Percentiles rank a stretch among this genome's conserved stretches.
Conservation (phyloP, 805 yeast species). For the Nakazawaea wickerhamii region DNA sequence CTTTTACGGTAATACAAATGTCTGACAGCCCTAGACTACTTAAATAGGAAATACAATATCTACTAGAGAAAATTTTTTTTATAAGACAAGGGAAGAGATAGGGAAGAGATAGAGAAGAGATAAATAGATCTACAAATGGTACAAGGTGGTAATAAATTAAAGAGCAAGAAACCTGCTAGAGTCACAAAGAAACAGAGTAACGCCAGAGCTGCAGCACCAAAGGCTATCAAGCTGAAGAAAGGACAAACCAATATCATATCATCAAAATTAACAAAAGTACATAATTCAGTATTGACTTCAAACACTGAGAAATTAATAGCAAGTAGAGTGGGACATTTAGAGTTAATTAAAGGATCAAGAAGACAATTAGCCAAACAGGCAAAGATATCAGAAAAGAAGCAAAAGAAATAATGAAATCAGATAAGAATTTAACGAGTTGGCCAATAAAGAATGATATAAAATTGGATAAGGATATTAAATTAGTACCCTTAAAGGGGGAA, state of each 20-base stretch:
- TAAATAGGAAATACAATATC: neutral
- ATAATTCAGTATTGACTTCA: slow-evolving; percentile 44
- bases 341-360: slow-evolving; percentile 84
- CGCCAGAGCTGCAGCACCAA: slow-evolving; percentile 70
- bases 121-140: slow-evolving; percentile 41
- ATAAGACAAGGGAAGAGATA: neutral
- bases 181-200: slow-evolving; percentile 62
- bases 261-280: slow-evolving; percentile 53
- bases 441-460: slow-evolving; percentile 18
- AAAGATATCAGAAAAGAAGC: slow-evolving; percentile 31
- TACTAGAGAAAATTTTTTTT: neutral
- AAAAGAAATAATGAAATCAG: slow-evolving; percentile 37
- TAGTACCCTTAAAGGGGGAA: slow-evolving; percentile 12
- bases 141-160: slow-evolving; percentile 64
- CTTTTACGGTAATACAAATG: neutral
- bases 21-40: neutral
- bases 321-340: slow-evolving; percentile 90
- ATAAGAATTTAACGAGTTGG: slow-evolving; percentile 29
- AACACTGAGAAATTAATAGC: slow-evolving; percentile 84
- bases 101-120: neutral
- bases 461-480: neutral
- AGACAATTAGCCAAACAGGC: slow-evolving; percentile 66
- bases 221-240: slow-evolving; percentile 63
- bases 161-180: slow-evolving; percentile 43
- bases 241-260: slow-evolving; percentile 30